Evolutionary conservation across 805 yeast species (phyloP), one percentile per base, ranked within the genome.

Genomic region (Kuraishia molischiana): DNA sequence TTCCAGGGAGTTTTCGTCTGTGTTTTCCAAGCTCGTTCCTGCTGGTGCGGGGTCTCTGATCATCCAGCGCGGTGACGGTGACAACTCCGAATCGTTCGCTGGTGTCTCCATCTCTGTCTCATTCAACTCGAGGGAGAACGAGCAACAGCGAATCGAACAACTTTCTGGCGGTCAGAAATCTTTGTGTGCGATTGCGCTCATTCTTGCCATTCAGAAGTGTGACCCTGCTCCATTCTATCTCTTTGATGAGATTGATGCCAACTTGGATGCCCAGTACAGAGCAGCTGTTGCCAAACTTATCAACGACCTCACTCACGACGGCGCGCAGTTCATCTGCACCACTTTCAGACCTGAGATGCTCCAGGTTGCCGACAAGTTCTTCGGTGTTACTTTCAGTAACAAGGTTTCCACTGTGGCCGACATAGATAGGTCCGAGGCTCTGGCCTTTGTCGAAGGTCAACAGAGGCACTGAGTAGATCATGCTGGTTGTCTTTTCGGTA

Each of bases 181-280:
- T 0, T 64, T 92, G n/a, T 89, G 97, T 65, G 97, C 98, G 1
- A 77, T 92, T 47, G 89, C 97, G 0, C 69, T 92, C 36, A 89
- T 92, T 46, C 68, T 92, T 41, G 97, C 98, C 3, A 85, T 90
- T 42, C 98, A 92, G 62, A 77, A 74, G 52, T 85, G 94, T 45
- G 97, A 92, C 48, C 97, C 97, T 9, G 97, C 97, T 6, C 97
- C 97, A 35, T 92, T 92, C 56, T 92, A 92, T 54, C 60, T 92
- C 34, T 90, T 92, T 58, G 98, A 92, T 59, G 98, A 92, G 62
- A 82, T 92, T 41, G 98, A 92, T 61, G 97, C 97, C 4, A 92
- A 90, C 48, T 66, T 92, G 44, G 98, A 92, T 59, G 76, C 95
- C 2, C 95, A 85, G 51, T 90, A 89, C 53, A 72, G 98, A 50